phyloP scores from a whole-genome alignment of 768 basidiomycete genomes.

The Tricholoma furcatifolium region DNA sequence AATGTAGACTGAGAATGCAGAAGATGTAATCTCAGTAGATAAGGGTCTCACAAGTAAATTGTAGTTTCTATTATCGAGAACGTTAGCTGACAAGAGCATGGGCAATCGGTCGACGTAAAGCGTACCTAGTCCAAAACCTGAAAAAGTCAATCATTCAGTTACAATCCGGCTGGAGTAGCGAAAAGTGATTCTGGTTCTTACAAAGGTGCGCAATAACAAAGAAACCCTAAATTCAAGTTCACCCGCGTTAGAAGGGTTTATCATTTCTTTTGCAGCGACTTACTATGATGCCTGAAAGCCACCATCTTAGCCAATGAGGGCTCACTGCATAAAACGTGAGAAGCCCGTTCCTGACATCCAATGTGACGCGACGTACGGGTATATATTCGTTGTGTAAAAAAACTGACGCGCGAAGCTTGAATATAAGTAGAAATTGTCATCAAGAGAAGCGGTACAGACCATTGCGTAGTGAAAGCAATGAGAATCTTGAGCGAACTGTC shows the following conservation, averaged over 20 bases:
- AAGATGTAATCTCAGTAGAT: not conserved
- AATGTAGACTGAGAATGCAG: not conserved
- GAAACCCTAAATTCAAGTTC: conserved; percentile 19
- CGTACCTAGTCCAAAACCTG: conserved; percentile 42
- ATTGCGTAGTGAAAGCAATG: conserved; percentile 42
- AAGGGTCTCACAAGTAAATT: conserved; percentile 30
- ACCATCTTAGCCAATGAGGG: conserved; percentile 29
- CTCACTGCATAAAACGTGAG: conserved; percentile 30
- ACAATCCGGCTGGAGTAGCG: not conserved
- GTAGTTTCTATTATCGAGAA: conserved; percentile 31
- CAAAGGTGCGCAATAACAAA: conserved; percentile 40
- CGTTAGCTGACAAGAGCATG: not conserved
- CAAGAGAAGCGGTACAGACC: conserved; percentile 22
- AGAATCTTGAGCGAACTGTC: conserved; percentile 26
- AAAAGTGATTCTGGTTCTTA: conserved; percentile 20
- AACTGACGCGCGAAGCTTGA: conserved; percentile 24
- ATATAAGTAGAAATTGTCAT: not conserved
- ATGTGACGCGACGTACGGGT: conserved; percentile 27
- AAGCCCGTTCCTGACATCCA: not conserved
- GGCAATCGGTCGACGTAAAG: not conserved
- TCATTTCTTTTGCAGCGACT: not conserved
- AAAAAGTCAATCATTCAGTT: not conserved
- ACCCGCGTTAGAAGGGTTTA: not conserved
- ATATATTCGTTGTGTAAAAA: conserved; percentile 39
- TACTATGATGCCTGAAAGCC: conserved; percentile 35